Evolutionary conservation across 495 filamentous ascomycete species (phyloP), one percentile per base, ranked within the genome.

Genomic region (Symbiotaphrina buchneri): DNA sequence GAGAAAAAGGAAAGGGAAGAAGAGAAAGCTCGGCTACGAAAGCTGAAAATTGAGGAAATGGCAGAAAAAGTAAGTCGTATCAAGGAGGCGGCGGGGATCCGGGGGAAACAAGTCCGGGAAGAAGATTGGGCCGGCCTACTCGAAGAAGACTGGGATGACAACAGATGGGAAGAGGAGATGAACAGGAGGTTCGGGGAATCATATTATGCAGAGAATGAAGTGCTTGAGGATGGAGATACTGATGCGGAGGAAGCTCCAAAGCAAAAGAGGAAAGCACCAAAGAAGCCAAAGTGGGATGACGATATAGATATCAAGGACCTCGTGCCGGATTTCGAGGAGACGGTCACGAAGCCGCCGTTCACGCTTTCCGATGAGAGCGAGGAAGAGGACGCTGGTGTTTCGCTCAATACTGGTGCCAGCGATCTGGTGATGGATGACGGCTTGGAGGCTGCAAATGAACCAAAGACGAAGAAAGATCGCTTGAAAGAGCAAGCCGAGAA

Each of bases 291-390:
- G 33, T 97, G 83, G 79, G 77, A 91, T 36, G 81, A 93, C 41
- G 87, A 97, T 43, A 93, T 95, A 42, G 83, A 92, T 42, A 94
- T 95, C 53, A 75, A 71, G 18, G 85, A 97, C 47, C 52, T 97
- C 18, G 52, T 93, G 23, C 82, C 83, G 2, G 80, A 87, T 35
- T 94, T 90, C 43, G 70, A 71, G 14, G 47, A 54, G 6, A 60
- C 58, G 8, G 41, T 39, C 6, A 37, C 43, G n/a, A 53, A 59
- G 32, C 65, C 70, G 15, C 45, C 50, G 0, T 48, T 74, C 28
- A 54, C 56, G 1, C 49, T 71, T 2, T 63, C 67, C 2, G 61
- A 71, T 32, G 51, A 54, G 7, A 8, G 17, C 10, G 21, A 6
- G 14, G 58, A 61, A n/a, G 63, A 46, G 10, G 37, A 26, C 15